These are phyloP conservation scores for Alloteropsis semialata DNA, from an alignment of 176 grass and related monocot species.

Conservation along the genomic window DNA sequence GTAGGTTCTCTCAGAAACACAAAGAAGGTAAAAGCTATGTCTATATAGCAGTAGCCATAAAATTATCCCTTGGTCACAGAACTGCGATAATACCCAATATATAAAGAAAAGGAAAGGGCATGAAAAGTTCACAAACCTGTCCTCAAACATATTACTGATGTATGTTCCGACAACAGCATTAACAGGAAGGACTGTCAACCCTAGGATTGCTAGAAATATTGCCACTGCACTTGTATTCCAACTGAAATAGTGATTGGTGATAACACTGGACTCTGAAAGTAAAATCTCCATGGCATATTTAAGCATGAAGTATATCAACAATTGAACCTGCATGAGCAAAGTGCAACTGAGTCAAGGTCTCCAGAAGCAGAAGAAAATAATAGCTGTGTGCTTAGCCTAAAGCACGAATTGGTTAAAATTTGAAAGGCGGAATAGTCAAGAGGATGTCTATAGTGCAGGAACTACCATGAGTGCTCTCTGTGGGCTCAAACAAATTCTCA, in stretches of 20 bases:
- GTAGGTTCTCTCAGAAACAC: not conserved
- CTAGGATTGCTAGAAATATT: slow-evolving; percentile 89
- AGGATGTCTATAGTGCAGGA: not conserved
- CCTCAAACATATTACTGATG: slow-evolving; percentile 98
- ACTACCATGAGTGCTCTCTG: not conserved
- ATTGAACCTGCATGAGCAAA: slow-evolving; percentile 66
- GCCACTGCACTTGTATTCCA: slow-evolving; percentile 93
- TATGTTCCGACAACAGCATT: slow-evolving; percentile 95
- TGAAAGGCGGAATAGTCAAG: not conserved
- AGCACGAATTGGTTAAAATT: not conserved
- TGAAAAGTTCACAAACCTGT: slow-evolving; percentile 55
- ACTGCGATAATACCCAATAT: not conserved
- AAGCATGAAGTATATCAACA: slow-evolving; percentile 99
- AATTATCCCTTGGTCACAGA: not conserved
- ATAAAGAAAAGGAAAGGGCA: not conserved
- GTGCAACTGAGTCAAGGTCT: not conserved
- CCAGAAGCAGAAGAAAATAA: not conserved
- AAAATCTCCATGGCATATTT: slow-evolving; percentile 99
- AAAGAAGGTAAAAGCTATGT: not conserved
- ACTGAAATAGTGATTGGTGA: slow-evolving; percentile 87
- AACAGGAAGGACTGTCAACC: slow-evolving; percentile 88
- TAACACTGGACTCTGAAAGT: slow-evolving; percentile 94
- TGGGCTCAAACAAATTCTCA: not conserved
- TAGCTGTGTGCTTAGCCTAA: not conserved
- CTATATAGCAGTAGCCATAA: not conserved